Evolutionary conservation across 805 yeast genomes (phyloP), one percentile per base, ranked within the genome.

Genomic region (Starmerella asiatica): DNA sequence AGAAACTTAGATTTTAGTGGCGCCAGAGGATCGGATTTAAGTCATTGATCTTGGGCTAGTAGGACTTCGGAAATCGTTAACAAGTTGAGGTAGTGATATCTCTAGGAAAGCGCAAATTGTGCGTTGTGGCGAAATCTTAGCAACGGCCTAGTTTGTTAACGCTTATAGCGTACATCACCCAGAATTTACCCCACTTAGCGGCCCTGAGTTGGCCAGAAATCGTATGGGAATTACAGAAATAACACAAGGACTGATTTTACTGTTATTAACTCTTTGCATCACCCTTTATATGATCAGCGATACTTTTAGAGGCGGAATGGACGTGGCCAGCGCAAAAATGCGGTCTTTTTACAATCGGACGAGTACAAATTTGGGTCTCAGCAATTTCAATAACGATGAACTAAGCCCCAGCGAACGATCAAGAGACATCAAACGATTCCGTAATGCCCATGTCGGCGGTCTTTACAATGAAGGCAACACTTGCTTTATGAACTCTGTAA

Each of bases 401-500:
- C 41, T 52, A 19, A 52, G 44, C 32, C 49, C 40, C 7, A 37
- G 45, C 17, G 58, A 47, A 37, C 47, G 38, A 32, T 35, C 41
- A 4, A 38, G 50, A n/a, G 47, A 49, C 21, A 50, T 50, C 37
- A 40, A 23, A 29, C 44, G 42, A 16, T 53, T 52, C 38, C 38
- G 50, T 14, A 37, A 43, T 27, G 52, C 56, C n/a, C 52, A 70
- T 38, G 71, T 83, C 26, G 95, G 94, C 20, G 96, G 96, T 1
- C 67, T 86, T 28, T 69, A 72, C 43, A 86, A 86, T 56, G 94
- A 83, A 48, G 95, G 96, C 12, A 86, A 86, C 56, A 84, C 95
- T 0, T 86, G 96, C 58, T 86, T 86, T 53, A 84, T 85, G 93
- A 86, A 86, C 60, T 75, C 85, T 19, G 95, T 86, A 1, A 58